A percentile compares a stretch with the other conserved stretches of the same genome.
Evolutionary conservation across 345 rosid species (phyloP).

Genomic region (Heritiera littoralis): DNA sequence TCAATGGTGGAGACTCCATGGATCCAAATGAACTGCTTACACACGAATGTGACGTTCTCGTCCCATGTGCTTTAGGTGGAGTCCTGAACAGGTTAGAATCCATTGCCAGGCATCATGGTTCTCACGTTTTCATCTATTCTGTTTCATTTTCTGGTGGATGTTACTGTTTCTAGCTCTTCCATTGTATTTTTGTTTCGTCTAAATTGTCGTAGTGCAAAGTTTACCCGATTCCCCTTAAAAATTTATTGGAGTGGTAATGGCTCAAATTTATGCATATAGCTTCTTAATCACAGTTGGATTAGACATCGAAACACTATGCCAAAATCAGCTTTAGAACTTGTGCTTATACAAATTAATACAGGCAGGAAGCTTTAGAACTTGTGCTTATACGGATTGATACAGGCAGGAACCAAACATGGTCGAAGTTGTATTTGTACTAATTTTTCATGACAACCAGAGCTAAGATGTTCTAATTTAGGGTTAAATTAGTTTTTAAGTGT

Average conservation of each 20-base stretch:
- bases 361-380: background rate
- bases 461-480: background rate
- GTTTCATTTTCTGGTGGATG: background rate
- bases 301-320: conserved; percentile 1
- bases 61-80: conserved; percentile 15
- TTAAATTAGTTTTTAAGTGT: background rate
- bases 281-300: background rate
- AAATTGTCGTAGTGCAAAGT: background rate
- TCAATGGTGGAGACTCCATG: conserved; percentile 76
- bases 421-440: background rate
- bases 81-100: conserved; percentile 54
- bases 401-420: background rate
- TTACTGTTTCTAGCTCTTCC: background rate
- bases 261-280: background rate
- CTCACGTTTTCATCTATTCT: background rate
- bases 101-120: conserved; percentile 4
- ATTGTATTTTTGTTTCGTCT: background rate
- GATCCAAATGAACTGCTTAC: conserved; percentile 61
- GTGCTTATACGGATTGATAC: background rate
- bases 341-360: background rate
- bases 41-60: conserved; percentile 41
- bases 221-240: background rate
- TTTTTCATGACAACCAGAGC: background rate
- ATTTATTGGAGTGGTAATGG: background rate
- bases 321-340: background rate